These are phyloP conservation scores for Mycosarcoma mackinlayi DNA, from an alignment of 1,284 basidiomycete species.

Conservation along the genomic window DNA sequence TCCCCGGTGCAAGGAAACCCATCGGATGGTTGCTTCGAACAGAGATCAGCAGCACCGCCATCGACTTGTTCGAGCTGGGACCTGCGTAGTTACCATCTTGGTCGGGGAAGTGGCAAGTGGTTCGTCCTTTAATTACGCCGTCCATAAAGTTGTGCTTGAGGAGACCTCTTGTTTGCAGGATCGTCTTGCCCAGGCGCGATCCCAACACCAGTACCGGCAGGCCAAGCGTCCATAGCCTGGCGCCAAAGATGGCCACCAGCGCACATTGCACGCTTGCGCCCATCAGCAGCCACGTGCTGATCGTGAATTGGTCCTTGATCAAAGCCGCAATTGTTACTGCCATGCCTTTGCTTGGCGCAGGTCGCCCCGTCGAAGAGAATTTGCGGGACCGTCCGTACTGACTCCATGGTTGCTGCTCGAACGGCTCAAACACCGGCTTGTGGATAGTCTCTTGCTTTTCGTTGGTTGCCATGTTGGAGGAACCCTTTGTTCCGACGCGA, in stretches of 20 bases:
- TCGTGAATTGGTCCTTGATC: constrained; percentile 18
- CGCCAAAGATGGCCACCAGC: constrained; percentile 15
- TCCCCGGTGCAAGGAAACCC: constrained; percentile 25
- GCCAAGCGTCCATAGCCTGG: constrained; percentile 9
- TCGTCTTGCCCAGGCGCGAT: constrained; percentile 3
- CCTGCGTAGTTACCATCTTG: constrained; percentile 14
- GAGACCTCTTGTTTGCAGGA: constrained; percentile 12
- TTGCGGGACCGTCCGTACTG: constrained; percentile 2
- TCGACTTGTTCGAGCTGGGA: constrained; percentile 8
- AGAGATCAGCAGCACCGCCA: constrained; percentile 31
- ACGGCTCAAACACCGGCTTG: constrained; percentile 18
- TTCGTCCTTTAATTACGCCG: constrained; percentile 17
- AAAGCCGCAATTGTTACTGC: neutral
- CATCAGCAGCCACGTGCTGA: constrained; percentile 25
- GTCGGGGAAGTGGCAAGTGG: constrained; percentile 24
- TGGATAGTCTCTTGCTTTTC: neutral
- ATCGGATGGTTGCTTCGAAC: constrained; percentile 24
- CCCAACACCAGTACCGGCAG: constrained; percentile 16
- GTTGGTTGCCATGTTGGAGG: neutral
- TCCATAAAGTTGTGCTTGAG: constrained; percentile 17
- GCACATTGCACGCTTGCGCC: constrained; percentile 17
- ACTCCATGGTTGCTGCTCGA: constrained; percentile 22
- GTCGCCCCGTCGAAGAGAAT: constrained; percentile 2
- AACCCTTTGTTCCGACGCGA: neutral
- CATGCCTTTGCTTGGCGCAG: constrained; percentile 1